Evolutionary conservation across 306 rosid genomes (phyloP).

Genomic region (Prunus mongolica): DNA sequence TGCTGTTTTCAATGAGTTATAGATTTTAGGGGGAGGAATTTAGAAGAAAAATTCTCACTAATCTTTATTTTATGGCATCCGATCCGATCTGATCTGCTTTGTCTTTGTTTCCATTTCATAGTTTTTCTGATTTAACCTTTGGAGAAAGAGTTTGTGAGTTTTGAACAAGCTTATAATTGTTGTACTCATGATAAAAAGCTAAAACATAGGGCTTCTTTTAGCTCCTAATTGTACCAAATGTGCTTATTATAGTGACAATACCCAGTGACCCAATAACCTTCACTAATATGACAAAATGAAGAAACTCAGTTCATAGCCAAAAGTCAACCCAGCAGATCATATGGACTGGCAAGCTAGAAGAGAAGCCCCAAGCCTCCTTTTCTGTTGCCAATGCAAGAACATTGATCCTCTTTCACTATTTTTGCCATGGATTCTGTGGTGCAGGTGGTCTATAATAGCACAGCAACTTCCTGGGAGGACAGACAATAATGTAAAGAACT

Average conservation of each 20-base stretch:
- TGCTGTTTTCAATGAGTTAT: neutral
- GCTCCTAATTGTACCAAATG: too few species aligned
- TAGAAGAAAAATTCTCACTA: neutral
- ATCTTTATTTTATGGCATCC: neutral
- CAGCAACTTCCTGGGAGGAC: slow-evolving; percentile 94
- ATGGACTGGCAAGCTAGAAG: too few species aligned
- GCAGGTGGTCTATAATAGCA: slow-evolving; percentile 82
- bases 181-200: neutral
- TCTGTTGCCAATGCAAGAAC: slow-evolving; percentile 3
- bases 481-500: slow-evolving; percentile 77
- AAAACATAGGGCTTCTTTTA: too few species aligned
- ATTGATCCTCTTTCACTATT: neutral
- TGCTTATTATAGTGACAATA: too few species aligned
- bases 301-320: too few species aligned
- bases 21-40: neutral
- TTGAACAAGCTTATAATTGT: neutral
- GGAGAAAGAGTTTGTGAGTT: neutral
- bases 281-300: too few species aligned
- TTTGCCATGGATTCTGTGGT: slow-evolving; percentile 2
- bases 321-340: too few species aligned
- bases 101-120: neutral
- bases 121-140: neutral
- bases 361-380: too few species aligned
- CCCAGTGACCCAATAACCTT: too few species aligned
- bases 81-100: neutral